These are phyloP conservation scores for Cylindrodendrum hubeiense DNA, from an alignment of 2,329 filamentous ascomycete species.

Conservation along the genomic window DNA sequence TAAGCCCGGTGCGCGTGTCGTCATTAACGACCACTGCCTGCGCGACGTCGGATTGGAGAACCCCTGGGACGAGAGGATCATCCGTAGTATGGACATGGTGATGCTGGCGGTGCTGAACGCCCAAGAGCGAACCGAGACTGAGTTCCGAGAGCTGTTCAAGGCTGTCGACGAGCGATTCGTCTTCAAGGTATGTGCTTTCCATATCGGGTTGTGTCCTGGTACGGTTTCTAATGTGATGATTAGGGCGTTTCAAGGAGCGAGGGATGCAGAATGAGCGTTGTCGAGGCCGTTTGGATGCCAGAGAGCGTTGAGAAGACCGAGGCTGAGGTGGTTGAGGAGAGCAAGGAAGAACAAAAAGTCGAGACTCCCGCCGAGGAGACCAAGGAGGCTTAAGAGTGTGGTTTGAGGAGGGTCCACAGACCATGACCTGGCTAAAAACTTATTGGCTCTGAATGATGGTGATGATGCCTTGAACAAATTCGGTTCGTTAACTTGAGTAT, in stretches of 20 bases:
- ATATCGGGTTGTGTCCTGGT: background rate
- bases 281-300: conserved; percentile 62
- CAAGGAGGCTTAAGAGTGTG: background rate
- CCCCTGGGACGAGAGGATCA: conserved; percentile 60
- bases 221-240: conserved; percentile 18
- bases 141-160: conserved; percentile 60
- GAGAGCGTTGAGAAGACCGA: conserved; percentile 23
- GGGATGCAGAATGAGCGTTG: conserved; percentile 60
- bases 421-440: background rate
- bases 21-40: conserved; percentile 61
- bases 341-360: background rate
- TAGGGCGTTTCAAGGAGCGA: conserved; percentile 56
- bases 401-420: background rate
- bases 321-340: conserved; percentile 6
- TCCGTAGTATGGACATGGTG: conserved; percentile 63
- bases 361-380: conserved; percentile 2
- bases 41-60: conserved; percentile 53
- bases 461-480: background rate
- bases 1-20: conserved; percentile 64
- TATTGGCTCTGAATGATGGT: background rate
- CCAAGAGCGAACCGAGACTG: conserved; percentile 61
- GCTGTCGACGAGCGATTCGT: conserved; percentile 56
- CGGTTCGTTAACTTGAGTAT: background rate
- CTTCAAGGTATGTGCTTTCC: conserved; percentile 50
- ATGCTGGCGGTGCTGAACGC: conserved; percentile 66